phyloP scores from a whole-genome alignment of 768 basidiomycete species.

The Podaxis rugospora region DNA sequence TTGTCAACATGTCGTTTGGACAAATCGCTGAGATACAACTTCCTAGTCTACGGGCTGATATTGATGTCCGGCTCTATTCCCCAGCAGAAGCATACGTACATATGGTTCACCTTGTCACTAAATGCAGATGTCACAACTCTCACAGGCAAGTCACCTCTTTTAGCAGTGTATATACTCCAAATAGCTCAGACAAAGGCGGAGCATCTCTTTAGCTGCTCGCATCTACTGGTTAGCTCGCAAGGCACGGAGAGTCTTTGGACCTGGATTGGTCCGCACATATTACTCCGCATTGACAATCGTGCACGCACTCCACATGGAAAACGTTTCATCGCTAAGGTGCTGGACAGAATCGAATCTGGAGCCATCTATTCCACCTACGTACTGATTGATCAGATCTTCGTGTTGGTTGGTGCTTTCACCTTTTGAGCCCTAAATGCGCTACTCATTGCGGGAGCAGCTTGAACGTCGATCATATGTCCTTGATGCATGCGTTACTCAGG shows the following conservation, averaged over 20 bases:
- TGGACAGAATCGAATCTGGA: conserved; percentile 33
- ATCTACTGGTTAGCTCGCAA: conserved; percentile 29
- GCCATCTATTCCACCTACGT: conserved; percentile 26
- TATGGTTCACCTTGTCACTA: conserved; percentile 27
- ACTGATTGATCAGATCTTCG: background rate
- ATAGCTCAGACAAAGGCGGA: background rate
- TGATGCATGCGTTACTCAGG: conserved; percentile 23
- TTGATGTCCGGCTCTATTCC: conserved; percentile 18
- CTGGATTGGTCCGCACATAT: conserved; percentile 25
- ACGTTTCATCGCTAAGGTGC: background rate
- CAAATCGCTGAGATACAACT: background rate
- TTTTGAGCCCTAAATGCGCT: background rate
- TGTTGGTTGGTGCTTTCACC: background rate
- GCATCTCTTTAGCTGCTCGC: conserved; percentile 23
- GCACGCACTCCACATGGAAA: conserved; percentile 18
- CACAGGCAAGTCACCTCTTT: conserved; percentile 23
- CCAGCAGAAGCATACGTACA: conserved; percentile 24
- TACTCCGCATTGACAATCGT: conserved; percentile 21
- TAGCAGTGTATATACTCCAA: too few relatives aligned
- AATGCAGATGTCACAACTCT: conserved; percentile 30
- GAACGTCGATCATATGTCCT: conserved; percentile 14
- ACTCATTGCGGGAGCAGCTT: background rate
- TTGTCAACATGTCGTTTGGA: background rate
- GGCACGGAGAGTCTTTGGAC: conserved; percentile 22
- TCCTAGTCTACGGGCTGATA: background rate